Conservation (phyloP, 768 basidiomycete species). For the Serendipita sp. region DNA sequence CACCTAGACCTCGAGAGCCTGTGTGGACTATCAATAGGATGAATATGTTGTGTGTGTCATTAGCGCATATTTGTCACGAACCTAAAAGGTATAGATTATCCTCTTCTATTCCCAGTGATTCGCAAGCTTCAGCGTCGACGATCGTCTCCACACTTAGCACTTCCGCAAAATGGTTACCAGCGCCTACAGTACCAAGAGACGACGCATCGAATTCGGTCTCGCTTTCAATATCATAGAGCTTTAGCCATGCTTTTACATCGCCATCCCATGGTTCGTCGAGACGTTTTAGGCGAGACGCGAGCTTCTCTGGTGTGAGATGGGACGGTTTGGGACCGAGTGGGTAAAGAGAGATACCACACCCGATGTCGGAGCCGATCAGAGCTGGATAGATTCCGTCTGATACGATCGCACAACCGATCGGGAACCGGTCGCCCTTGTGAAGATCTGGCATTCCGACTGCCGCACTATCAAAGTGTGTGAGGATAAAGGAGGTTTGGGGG, state of each 20-base stretch:
- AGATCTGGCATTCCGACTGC: slow-evolving; percentile 27
- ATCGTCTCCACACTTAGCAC: slow-evolving; percentile 22
- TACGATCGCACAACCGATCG: slow-evolving; percentile 22
- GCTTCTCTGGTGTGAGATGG: slow-evolving; percentile 19
- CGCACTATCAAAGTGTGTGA: slow-evolving; percentile 5
- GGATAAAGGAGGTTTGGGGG: not conserved
- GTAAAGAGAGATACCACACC: slow-evolving; percentile 26
- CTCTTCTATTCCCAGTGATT: slow-evolving; percentile 16
- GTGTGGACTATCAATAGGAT: slow-evolving; percentile 19
- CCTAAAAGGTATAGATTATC: slow-evolving; percentile 21
- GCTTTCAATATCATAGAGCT: slow-evolving; percentile 20
- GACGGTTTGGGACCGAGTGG: not conserved
- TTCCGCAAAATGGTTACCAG: slow-evolving; percentile 27
- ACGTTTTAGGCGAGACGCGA: slow-evolving; percentile 20
- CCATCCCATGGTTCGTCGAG: slow-evolving; percentile 27
- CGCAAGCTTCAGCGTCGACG: slow-evolving; percentile 17
- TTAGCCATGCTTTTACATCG: slow-evolving; percentile 21
- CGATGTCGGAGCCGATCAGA: slow-evolving; percentile 26
- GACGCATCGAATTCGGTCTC: slow-evolving; percentile 18
- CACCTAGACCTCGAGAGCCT: slow-evolving; percentile 25
- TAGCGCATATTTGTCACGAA: slow-evolving; percentile 8
- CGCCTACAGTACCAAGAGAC: slow-evolving; percentile 24
- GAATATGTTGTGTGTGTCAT: not conserved
- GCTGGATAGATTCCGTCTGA: slow-evolving; percentile 26
- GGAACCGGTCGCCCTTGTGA: slow-evolving; percentile 24